These are phyloP conservation scores for Rhododendron molle DNA, from an alignment of 148 eudicot genomes.

Conservation along the genomic window DNA sequence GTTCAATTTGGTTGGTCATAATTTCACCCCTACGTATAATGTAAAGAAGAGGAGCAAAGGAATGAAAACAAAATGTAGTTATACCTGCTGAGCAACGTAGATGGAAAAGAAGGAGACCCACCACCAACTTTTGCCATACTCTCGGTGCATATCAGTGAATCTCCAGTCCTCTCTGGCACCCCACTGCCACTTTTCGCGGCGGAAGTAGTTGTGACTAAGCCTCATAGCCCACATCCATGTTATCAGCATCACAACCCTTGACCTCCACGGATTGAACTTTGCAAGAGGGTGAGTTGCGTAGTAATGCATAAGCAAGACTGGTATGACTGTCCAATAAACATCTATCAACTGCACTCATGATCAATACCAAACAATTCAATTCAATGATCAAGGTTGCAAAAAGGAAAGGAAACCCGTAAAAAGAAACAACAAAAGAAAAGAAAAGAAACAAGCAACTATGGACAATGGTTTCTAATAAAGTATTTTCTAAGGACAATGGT, in stretches of 20 bases:
- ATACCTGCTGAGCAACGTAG: slow-evolving; percentile 81
- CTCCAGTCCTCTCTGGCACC: slow-evolving; percentile 98
- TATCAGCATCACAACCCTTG: slow-evolving; percentile 49
- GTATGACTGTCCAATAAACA: slow-evolving; percentile 86
- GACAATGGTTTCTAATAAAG: not conserved
- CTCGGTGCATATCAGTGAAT: slow-evolving; percentile 57
- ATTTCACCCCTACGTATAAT: not conserved
- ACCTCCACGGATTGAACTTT: slow-evolving; percentile 48
- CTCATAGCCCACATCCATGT: slow-evolving; percentile 83
- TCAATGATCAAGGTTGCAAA: not conserved
- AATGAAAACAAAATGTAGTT: not conserved
- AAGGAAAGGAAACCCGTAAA: not conserved
- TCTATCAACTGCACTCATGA: slow-evolving; percentile 70
- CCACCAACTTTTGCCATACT: slow-evolving; percentile 78
- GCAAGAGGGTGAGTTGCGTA: slow-evolving; percentile 68
- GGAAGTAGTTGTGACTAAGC: slow-evolving; percentile 81
- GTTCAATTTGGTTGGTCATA: not conserved
- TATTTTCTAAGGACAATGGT: not conserved
- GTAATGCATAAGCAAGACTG: slow-evolving; percentile 62
- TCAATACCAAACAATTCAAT: not conserved
- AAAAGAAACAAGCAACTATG: not conserved
- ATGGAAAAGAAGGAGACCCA: slow-evolving; percentile 88
- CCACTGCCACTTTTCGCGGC: slow-evolving; percentile 90
- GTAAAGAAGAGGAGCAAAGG: not conserved
- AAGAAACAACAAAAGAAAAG: not conserved